phyloP scores from a whole-genome alignment of 495 filamentous ascomycete genomes.

The Hyaloscypha finlandica region DNA sequence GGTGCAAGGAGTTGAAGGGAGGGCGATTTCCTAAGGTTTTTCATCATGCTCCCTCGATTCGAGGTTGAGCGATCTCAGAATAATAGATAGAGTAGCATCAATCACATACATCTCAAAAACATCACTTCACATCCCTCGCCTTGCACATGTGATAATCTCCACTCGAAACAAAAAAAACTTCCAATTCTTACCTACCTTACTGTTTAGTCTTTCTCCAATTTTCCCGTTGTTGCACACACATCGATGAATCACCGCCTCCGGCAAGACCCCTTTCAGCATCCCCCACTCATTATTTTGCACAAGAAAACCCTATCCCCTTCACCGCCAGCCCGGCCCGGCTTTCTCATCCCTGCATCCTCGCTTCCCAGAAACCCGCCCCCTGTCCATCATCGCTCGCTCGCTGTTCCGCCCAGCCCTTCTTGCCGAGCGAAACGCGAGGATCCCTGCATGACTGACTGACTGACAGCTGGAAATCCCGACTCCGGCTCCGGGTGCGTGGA shows the following conservation, averaged over 20 bases:
- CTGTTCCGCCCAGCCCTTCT: no score
- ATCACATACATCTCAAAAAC: constrained; percentile 6
- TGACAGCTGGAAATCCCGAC: no score
- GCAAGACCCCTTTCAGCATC: neutral
- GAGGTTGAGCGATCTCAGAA: constrained; percentile 6
- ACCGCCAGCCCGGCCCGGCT: no score
- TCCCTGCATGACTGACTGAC: no score
- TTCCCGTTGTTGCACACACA: no score
- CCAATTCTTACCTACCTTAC: neutral
- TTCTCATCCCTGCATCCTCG: no score
- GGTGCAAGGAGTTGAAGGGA: constrained; percentile 25
- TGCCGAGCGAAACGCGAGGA: no score
- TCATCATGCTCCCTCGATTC: constrained; percentile 8
- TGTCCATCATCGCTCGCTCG: no score
- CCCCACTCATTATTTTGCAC: no score
- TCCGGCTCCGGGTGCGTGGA: no score
- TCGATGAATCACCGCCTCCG: neutral
- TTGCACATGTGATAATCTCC: neutral
- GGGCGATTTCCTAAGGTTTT: constrained; percentile 14
- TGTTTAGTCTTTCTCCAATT: neutral
- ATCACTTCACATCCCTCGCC: neutral
- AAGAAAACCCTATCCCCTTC: no score
- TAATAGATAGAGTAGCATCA: neutral
- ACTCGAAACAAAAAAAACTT: neutral
- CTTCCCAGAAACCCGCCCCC: no score